These are phyloP conservation scores for Sporobolomyces phaffii DNA, from an alignment of 768 basidiomycete genomes.

Conservation along the genomic window DNA sequence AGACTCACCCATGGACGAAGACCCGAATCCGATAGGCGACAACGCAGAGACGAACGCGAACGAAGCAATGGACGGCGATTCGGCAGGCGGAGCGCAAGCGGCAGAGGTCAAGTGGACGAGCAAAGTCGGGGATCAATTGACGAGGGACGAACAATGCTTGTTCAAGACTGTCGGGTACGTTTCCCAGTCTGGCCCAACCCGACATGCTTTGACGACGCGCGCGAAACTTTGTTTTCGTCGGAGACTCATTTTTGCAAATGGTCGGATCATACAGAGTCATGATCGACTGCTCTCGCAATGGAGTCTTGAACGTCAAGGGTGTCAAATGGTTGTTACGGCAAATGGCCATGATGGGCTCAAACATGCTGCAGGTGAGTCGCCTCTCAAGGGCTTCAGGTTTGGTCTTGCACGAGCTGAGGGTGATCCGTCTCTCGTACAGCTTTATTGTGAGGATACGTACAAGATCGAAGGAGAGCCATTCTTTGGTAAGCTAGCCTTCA, in stretches of 20 bases:
- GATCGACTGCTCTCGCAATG: slow-evolving; percentile 42
- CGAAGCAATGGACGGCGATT: neutral
- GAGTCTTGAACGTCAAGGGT: slow-evolving; percentile 31
- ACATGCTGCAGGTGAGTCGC: slow-evolving; percentile 38
- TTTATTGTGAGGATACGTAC: slow-evolving; percentile 40
- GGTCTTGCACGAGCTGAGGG: slow-evolving; percentile 38
- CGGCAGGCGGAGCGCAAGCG: neutral
- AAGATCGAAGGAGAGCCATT: slow-evolving; percentile 39
- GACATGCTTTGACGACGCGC: too few species aligned
- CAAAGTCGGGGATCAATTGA: slow-evolving; percentile 23
- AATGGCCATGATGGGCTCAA: slow-evolving; percentile 32
- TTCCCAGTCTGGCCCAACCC: neutral
- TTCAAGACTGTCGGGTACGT: slow-evolving; percentile 39
- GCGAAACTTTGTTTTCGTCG: too few species aligned
- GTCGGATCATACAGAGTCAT: slow-evolving; percentile 33
- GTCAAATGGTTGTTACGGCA: slow-evolving; percentile 34
- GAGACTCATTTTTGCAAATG: too few species aligned
- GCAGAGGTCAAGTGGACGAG: slow-evolving; percentile 28
- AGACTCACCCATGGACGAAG: slow-evolving; percentile 27
- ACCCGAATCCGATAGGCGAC: neutral
- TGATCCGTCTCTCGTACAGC: slow-evolving; percentile 8
- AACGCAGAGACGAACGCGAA: neutral
- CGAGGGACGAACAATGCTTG: slow-evolving; percentile 33
- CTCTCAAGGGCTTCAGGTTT: neutral
- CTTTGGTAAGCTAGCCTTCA: slow-evolving; percentile 21